Evolutionary conservation across 805 yeast genomes (phyloP).

Genomic region (Metschnikowia arizonensis): DNA sequence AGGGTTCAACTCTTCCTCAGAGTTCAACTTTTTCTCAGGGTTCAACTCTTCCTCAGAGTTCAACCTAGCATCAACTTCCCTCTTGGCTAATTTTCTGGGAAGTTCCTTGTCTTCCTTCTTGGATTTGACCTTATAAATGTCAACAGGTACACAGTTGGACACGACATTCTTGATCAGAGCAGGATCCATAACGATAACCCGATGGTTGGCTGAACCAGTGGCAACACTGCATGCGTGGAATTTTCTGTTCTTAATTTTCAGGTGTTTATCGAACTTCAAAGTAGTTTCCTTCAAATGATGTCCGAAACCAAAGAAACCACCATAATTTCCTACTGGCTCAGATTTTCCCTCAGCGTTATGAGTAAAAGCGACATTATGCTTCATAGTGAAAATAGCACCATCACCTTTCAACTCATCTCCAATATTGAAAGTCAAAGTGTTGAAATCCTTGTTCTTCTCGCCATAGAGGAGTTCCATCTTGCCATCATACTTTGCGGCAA

Average conservation of each 20-base stretch:
- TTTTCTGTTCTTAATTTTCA: not conserved
- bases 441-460: not conserved
- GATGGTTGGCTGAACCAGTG: not conserved
- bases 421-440: not conserved
- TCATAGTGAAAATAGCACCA: not conserved
- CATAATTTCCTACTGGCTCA: not conserved
- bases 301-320: not conserved
- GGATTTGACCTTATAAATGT: not conserved
- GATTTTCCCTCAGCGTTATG: not conserved
- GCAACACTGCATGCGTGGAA: not conserved
- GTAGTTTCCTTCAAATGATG: not conserved
- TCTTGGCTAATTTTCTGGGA: no score
- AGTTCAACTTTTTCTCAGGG: no score
- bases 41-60: no score
- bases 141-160: not conserved
- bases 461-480: not conserved
- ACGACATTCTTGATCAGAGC: not conserved
- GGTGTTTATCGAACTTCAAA: not conserved
- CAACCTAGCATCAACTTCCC: no score
- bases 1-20: no score
- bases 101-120: not conserved
- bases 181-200: not conserved
- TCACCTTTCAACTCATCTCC: not conserved
- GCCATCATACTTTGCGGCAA: not conserved
- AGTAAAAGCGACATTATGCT: not conserved